Conservation (phyloP, 495 filamentous ascomycete species). For the Hypoxylon rickii region DNA sequence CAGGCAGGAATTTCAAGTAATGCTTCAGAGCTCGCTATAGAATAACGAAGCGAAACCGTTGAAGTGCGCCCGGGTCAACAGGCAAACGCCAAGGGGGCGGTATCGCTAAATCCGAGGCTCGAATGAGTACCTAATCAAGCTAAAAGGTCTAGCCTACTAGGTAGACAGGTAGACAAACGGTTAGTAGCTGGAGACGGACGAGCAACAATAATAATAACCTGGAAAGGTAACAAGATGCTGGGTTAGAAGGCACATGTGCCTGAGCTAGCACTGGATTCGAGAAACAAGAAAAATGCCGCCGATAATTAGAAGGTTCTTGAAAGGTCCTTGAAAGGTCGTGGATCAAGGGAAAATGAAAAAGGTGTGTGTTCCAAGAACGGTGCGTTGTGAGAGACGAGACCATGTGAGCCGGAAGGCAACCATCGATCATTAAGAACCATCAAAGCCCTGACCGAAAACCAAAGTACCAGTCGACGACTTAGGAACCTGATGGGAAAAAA, state of each 20-base stretch:
- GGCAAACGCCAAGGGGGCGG: not conserved
- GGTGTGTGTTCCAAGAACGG: no score
- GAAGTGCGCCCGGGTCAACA: not conserved
- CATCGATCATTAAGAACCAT: not conserved
- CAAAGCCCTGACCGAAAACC: conserved; percentile 13
- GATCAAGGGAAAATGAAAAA: not conserved
- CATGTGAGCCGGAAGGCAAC: conserved; percentile 9
- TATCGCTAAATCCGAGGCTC: conserved; percentile 2
- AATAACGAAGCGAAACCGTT: conserved; percentile 1
- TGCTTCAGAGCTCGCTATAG: not conserved
- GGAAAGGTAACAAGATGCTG: no score
- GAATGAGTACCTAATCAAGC: not conserved
- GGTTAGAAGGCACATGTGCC: conserved; percentile 13
- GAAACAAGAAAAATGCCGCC: no score
- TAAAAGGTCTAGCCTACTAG: no score
- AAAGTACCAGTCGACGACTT: not conserved
- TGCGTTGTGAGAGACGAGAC: conserved; percentile 9
- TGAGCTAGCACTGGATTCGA: not conserved
- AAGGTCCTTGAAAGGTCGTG: no score
- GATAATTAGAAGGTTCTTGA: no score
- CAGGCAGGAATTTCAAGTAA: not conserved
- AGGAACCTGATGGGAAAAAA: conserved; percentile 19
- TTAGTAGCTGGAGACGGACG: not conserved
- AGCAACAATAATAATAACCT: no score
- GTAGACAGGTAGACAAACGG: no score